Percentiles rank a stretch among this genome's conserved stretches.
Conservation (phyloP, 2,329 filamentous ascomycete genomes). For the Hypoxylon sp. region DNA sequence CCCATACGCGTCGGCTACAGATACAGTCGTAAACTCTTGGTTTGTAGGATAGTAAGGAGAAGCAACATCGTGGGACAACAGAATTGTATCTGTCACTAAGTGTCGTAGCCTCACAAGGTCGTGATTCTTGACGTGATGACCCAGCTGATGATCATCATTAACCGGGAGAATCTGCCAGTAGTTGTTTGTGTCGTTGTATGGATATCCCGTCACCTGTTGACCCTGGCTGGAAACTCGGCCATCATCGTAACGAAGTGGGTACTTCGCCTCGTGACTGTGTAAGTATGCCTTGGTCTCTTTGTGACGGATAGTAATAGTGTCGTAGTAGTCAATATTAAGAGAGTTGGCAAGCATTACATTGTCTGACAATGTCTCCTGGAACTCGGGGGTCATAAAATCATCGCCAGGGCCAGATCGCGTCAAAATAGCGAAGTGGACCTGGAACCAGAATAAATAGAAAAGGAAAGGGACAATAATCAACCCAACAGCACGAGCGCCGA, state of each 20-base stretch:
- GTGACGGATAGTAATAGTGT: slow-evolving; percentile 88
- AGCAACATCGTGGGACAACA: slow-evolving; percentile 96
- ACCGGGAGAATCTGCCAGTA: slow-evolving; percentile 92
- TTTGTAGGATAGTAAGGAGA: slow-evolving; percentile 97
- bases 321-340: slow-evolving; percentile 89
- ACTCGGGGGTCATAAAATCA: slow-evolving; percentile 98
- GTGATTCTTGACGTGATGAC: slow-evolving; percentile 81
- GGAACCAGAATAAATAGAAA: slow-evolving; percentile 99
- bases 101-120: slow-evolving; percentile 91
- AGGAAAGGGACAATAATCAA: slow-evolving; percentile 93
- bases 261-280: slow-evolving; percentile 90
- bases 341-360: slow-evolving; percentile 93
- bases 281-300: slow-evolving; percentile 98
- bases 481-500: slow-evolving; percentile 86
- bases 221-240: slow-evolving; percentile 97
- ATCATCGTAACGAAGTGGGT: slow-evolving; percentile 96
- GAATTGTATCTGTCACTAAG: slow-evolving; percentile 84
- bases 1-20: slow-evolving; percentile 78
- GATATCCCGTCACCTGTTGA: slow-evolving; percentile 98
- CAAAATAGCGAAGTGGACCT: slow-evolving; percentile 96
- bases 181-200: slow-evolving; percentile 99
- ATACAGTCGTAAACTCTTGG: slow-evolving; percentile 94
- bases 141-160: slow-evolving; percentile 70
- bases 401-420: slow-evolving; percentile 92
- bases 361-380: slow-evolving; percentile 96